phyloP scores from a whole-genome alignment of 2,329 filamentous ascomycete species.

The Mycosphaerelloides madeirae region DNA sequence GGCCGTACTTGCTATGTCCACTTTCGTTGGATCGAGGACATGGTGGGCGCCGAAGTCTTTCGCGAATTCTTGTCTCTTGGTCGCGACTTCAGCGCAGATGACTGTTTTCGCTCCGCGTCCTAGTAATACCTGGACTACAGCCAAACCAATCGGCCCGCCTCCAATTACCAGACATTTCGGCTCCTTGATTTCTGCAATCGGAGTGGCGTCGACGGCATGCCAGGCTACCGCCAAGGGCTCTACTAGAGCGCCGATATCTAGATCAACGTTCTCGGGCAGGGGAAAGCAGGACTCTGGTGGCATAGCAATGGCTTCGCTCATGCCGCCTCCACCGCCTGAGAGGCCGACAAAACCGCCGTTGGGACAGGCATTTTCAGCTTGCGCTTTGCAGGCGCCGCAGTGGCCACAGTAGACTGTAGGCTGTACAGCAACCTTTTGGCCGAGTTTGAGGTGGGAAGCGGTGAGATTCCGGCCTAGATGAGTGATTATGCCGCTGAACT shows the following conservation, averaged over 20 bases:
- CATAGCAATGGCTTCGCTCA: slow-evolving; percentile 53
- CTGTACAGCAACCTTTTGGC: slow-evolving; percentile 56
- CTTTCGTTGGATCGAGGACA: slow-evolving; percentile 49
- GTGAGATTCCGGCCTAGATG: slow-evolving; percentile 48
- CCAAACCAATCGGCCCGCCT: slow-evolving; percentile 58
- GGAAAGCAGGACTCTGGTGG: slow-evolving; percentile 45
- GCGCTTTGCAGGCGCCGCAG: slow-evolving; percentile 52
- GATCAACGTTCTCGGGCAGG: slow-evolving; percentile 49
- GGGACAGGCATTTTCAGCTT: slow-evolving; percentile 55
- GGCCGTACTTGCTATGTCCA: slow-evolving; percentile 46
- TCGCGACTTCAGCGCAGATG: slow-evolving; percentile 54
- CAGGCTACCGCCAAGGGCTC: slow-evolving; percentile 61
- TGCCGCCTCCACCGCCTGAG: slow-evolving; percentile 50
- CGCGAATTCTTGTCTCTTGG: slow-evolving; percentile 49
- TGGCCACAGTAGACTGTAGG: slow-evolving; percentile 56
- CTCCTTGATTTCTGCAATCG: slow-evolving; percentile 38
- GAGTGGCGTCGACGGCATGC: slow-evolving; percentile 55
- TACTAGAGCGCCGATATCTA: slow-evolving; percentile 56
- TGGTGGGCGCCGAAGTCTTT: slow-evolving; percentile 52
- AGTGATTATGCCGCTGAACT: slow-evolving; percentile 57
- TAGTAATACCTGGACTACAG: slow-evolving; percentile 55
- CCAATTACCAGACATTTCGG: slow-evolving; percentile 54
- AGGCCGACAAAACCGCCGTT: slow-evolving; percentile 46
- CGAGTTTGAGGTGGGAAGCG: slow-evolving; percentile 42
- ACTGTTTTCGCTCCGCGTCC: slow-evolving; percentile 52